phyloP scores from a whole-genome alignment of 345 rosid species.

The Citropsis articulata region DNA sequence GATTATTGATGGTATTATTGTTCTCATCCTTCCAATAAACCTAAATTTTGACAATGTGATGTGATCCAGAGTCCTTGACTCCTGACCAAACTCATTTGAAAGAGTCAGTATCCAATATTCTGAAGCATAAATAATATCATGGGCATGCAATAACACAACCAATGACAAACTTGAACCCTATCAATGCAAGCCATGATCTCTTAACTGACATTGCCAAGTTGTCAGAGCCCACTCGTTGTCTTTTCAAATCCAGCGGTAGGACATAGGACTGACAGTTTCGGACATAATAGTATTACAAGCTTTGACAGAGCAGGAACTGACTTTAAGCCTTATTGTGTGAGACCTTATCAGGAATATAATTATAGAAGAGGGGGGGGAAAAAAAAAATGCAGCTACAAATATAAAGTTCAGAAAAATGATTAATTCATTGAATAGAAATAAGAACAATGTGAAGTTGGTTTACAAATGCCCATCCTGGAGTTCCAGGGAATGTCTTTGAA shows the following conservation, averaged over 20 bases:
- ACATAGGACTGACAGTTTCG: not conserved
- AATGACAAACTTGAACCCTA: not conserved
- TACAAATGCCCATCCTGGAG: not conserved
- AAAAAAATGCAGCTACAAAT: not conserved
- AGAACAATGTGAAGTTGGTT: not conserved
- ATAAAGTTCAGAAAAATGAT: not conserved
- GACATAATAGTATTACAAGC: not conserved
- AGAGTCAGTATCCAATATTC: not conserved
- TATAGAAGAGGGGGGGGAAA: not conserved
- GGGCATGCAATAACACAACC: conserved; percentile 1
- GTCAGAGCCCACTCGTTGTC: conserved; percentile 14
- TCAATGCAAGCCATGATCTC: conserved; percentile 7
- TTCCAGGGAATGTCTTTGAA: not conserved
- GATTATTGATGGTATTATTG: not conserved
- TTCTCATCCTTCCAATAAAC: not conserved
- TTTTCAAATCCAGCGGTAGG: conserved; percentile 10
- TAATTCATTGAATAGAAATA: not conserved
- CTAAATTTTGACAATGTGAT: not conserved
- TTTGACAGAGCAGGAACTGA: not conserved
- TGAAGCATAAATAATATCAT: not conserved
- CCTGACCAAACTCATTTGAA: conserved; percentile 6
- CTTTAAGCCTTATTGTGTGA: not conserved
- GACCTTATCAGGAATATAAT: not conserved
- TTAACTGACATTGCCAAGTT: conserved; percentile 16
- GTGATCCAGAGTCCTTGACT: not conserved